Evolutionary conservation across 371 early-diverging fungal genomes (phyloP), one percentile per base, ranked within the genome.

Genomic region (Phascolomyces articulosus): DNA sequence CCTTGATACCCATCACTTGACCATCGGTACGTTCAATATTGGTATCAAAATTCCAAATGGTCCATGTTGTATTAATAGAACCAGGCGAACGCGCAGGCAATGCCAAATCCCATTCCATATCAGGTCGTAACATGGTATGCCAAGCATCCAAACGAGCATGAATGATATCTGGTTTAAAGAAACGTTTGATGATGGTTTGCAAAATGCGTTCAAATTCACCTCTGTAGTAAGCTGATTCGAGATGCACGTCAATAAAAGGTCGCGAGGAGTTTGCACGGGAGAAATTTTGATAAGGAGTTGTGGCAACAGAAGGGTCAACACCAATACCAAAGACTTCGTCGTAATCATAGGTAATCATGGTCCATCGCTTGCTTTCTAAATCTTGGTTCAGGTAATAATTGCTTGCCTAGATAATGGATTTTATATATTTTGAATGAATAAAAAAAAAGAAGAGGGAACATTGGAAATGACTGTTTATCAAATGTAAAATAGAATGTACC

Each of bases 251-350:
- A 55, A 80, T 67, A 40, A 82, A 44, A 63, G 80, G 65, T 60
- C 85, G 28, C 54, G 62, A 18, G n/a, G 71, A 66, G 61, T 67
- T 60, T 24, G 63, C 55, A 56, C 74, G 65, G 60, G 79, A 34
- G 58, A 70, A 78, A 51, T 66, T 66, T 28, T 71, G 69, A 40
- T 79, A 83, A 8, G 76, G 68, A 2, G 66, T 70, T 27, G 73
- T 74, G 58, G 68, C 68, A 38, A 83, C 67, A 57, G 72, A 11
- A 13, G 23, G 51, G 13, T 51, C 51, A 13, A 68, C 72, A 41
- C 79, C 80, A 56, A 72, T 69, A 18, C 84, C 84, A 38, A 82
- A 78, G 0, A 80, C 79, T 64, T 84, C 84, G 38, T 85, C 85
- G 67, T 83, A 85, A 47, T 85, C 85, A n/a, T 75, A 82, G 20